These are phyloP conservation scores for Bolboschoenoplectus hybrid DNA, from an alignment of 202 grass and related monocot species.

Conservation along the genomic window DNA sequence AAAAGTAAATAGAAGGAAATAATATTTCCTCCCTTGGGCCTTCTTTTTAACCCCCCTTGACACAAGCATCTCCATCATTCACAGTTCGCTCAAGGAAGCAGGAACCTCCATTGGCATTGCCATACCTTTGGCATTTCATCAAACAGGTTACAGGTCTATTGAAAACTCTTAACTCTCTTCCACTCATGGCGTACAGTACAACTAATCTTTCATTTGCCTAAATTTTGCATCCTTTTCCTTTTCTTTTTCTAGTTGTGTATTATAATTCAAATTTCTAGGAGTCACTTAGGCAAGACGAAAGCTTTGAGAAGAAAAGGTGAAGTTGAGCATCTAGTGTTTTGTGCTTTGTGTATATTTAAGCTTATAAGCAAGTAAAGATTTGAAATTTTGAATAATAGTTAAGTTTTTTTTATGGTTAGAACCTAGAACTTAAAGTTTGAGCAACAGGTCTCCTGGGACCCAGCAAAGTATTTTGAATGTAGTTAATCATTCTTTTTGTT, in stretches of 20 bases:
- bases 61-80: not conserved
- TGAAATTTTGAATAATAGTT: conserved; percentile 33
- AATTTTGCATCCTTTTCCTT: not conserved
- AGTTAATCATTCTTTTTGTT: conserved; percentile 45
- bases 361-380: conserved; percentile 3
- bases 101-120: not conserved
- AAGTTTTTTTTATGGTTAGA: not conserved
- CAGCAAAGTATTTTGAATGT: conserved; percentile 55
- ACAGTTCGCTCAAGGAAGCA: not conserved
- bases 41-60: not conserved
- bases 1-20: not conserved
- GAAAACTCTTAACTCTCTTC: not conserved
- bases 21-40: not conserved
- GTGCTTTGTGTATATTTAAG: not conserved
- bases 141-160: not conserved
- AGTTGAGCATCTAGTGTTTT: conserved; percentile 7
- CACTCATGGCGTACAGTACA: not conserved
- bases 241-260: not conserved
- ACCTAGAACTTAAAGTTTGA: conserved; percentile 69
- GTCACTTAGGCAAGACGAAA: not conserved
- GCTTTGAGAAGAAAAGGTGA: conserved; percentile 10
- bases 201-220: not conserved
- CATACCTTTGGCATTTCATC: not conserved
- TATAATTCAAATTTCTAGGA: conserved; percentile 17
- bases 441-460: conserved; percentile 57